Evolutionary conservation across 1,139 yeast species (phyloP).

Genomic region (Kluyveromyces marxianus): DNA sequence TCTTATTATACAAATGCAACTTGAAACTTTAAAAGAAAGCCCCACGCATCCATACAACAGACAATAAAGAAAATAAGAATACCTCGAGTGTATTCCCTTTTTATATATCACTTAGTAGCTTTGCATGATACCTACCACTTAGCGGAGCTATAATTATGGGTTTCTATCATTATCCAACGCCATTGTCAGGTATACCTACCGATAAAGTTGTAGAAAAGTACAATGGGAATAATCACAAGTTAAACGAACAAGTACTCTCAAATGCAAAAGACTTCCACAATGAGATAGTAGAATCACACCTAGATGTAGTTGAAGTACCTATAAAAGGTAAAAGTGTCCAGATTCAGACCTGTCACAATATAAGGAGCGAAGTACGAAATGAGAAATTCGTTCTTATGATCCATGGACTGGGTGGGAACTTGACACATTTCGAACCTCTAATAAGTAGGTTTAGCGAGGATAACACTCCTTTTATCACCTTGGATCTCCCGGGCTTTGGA

Average conservation of each 20-base stretch:
- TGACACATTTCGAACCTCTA: constrained; percentile 64
- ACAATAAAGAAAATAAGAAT: too few species aligned
- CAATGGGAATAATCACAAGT: constrained; percentile 7
- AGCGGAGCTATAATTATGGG: neutral
- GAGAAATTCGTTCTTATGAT: constrained; percentile 37
- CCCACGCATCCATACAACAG: too few species aligned
- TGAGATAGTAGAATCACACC: constrained; percentile 15
- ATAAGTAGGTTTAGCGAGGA: constrained; percentile 29
- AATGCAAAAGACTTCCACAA: constrained; percentile 18
- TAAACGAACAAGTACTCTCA: constrained; percentile 10
- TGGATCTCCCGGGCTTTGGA: constrained; percentile 71
- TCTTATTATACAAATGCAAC: too few species aligned
- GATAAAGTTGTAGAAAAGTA: constrained; percentile 15
- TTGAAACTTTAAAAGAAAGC: too few species aligned
- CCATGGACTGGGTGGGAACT: constrained; percentile 68
- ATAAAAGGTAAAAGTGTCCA: neutral
- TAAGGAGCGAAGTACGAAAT: constrained; percentile 4
- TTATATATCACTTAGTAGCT: too few species aligned
- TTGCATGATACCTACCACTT: too few species aligned
- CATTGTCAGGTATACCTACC: constrained; percentile 14
- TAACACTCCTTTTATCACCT: constrained; percentile 40
- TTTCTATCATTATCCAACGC: constrained; percentile 11
- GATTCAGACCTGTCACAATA: constrained; percentile 21
- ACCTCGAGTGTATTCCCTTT: too few species aligned
- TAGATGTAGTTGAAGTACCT: constrained; percentile 8